Base-by-base conservation (phyloP, 441 rosid species). In the Adansonia gregorii region DNA sequence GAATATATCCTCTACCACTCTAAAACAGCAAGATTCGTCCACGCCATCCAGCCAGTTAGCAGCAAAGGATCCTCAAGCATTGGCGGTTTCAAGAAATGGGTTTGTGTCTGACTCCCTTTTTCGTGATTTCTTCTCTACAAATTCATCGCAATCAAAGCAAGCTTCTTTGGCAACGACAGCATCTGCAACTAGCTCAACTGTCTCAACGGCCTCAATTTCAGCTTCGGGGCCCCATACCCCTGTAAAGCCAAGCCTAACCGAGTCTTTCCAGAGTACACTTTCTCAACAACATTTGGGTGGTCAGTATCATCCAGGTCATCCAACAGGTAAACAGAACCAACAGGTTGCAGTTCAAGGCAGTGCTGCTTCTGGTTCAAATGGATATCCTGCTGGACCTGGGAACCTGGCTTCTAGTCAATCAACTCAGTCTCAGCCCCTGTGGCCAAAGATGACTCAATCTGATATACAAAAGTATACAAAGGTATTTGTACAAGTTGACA, bases 401-500 rank as follows among this genome's bases (percentile, higher is more conserved):
- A 89, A 84, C 80, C 64, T 86, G 67, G 81, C 86, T 86, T 79
- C 92, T 61, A 73, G 87, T 80, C 93, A 88, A 27, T 81, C 89
- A 67, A 67, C 84, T 80, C 95, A 84, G 64, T 75, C 89, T 49
- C 89, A 87, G 72, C 78, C 81, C 76, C 86, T 91, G 78, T 96
- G 98, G 99, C 98, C 98, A 65, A 94, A 85, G 84, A 93, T 96
- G 92, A 87, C 90, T 73, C 95, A 84, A 49, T 86, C 91, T 71
- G 96, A 90, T 77, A 83, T 96, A 77, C 99, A 94, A 79, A 96
- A 91, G 81, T 96, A 93, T 81, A 79, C 83, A 63, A 94, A 89
- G 89, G 98, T 96, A 56, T 96, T 94, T 83, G 83, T 92, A 85
- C 94, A 96, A 89, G 98, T 96, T 74, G 99, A 96, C 89, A 86